Base-by-base conservation (phyloP, 2,329 filamentous ascomycete genomes). In the Niveomyces coronatus region DNA sequence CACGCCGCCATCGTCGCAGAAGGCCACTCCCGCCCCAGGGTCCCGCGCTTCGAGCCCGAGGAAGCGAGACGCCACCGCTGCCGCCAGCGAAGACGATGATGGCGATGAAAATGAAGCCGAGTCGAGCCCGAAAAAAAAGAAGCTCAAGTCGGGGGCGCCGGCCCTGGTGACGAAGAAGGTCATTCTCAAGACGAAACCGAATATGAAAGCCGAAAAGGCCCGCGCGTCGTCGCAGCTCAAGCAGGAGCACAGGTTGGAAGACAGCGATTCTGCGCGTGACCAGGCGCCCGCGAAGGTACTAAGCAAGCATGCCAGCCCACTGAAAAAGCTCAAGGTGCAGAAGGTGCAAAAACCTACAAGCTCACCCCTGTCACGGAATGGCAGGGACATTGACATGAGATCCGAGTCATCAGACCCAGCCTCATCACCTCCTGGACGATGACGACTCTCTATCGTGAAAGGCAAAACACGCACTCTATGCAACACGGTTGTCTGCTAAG, bases 1-100 rank as follows among this genome's bases (percentile, higher is more conserved):
- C 33, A 79, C 75, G 29, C 74, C 75, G 9, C 74, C 76, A 13
- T 70, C 70, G 20, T 79, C 74, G 45, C 74, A 78, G 49, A 78
- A 76, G 51, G 72, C 70, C 26, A 80, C 76, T 2, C 76, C 76
- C 2, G 58, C 61, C 13, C 70, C 74, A 2, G 65, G 62, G 7
- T 76, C 71, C 10, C 63, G 70, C 37, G 70, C 66, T 15, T 57
- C 57, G 17, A 77, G 71, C 45, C 73, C 72, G 4, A 66, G 68
- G 48, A 77, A 77, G 54, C 66, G 73, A 17, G 72, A 75, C 37
- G 66, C 61, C 30, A n/a, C 15, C 16, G 24, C 22, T 24, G n/a
- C 23, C 17, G 19, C 13, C 9, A 71, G 72, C 44, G 68, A 73
- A 10, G 37, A 39, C 34, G 71, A 76, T 18, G 71, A 71, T 31